Conservation (phyloP, 2,329 filamentous ascomycete genomes). For the Colletotrichum eleusines region DNA sequence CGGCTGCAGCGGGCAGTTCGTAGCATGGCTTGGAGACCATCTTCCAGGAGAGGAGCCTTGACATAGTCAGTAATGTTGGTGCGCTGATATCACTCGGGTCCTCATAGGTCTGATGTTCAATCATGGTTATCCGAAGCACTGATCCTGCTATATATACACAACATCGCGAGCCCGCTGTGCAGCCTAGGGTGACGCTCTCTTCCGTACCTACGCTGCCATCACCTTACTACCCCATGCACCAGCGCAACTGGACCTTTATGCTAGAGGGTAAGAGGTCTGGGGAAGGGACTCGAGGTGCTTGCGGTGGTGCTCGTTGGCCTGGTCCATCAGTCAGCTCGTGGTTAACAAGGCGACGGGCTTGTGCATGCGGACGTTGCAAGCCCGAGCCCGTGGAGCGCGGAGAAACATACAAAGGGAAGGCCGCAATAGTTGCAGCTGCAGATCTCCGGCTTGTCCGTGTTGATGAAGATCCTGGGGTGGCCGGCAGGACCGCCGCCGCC, state of each 20-base stretch:
- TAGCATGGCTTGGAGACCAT: not conserved
- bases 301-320: constrained; percentile 94
- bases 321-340: constrained; percentile 22
- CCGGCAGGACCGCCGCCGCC: constrained; percentile 91
- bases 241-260: constrained; percentile 49
- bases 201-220: not conserved
- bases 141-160: constrained; percentile 42
- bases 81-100: not conserved
- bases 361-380: not conserved
- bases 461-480: constrained; percentile 96
- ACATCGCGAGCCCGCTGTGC: constrained; percentile 26
- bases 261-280: constrained; percentile 83
- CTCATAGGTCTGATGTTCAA: constrained; percentile 9
- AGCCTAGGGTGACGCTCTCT: not conserved
- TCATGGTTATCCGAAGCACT: constrained; percentile 32
- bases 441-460: constrained; percentile 97
- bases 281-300: constrained; percentile 86
- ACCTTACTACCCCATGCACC: constrained; percentile 11
- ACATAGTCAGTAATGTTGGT: not conserved
- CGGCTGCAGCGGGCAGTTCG: not conserved
- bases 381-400: not conserved
- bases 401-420: constrained; percentile 82
- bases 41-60: not conserved
- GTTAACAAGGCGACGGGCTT: not conserved
- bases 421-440: constrained; percentile 93